Conservation (phyloP, 352 stramenopile genomes). For the Phytophthora multivora region DNA sequence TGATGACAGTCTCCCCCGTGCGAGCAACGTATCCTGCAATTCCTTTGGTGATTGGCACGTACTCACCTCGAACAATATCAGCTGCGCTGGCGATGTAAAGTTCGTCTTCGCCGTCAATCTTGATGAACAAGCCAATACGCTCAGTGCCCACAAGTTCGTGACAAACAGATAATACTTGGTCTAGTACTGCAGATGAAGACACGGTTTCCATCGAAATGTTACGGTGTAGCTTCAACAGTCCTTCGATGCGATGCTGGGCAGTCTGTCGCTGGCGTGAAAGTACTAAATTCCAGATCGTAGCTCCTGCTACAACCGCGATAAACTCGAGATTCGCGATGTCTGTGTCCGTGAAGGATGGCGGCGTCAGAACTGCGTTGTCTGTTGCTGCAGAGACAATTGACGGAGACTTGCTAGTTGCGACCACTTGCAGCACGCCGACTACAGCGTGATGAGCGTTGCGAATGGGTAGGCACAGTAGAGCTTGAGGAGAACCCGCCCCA, state of each 20-base stretch:
- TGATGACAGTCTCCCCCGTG: constrained; percentile 70
- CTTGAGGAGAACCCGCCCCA: constrained; percentile 27
- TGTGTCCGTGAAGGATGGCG: constrained; percentile 41
- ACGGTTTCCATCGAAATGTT: constrained; percentile 77
- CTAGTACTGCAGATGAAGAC: constrained; percentile 53
- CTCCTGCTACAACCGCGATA: constrained; percentile 56
- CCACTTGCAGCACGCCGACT: constrained; percentile 61
- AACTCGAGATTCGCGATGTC: constrained; percentile 62
- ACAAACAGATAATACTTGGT: constrained; percentile 72
- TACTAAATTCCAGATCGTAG: constrained; percentile 73
- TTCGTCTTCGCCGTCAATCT: constrained; percentile 70
- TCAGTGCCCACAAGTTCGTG: constrained; percentile 73
- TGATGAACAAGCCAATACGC: constrained; percentile 72
- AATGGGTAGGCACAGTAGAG: constrained; percentile 69
- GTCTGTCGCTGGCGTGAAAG: constrained; percentile 67
- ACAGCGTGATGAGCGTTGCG: constrained; percentile 65
- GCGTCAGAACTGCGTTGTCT: not conserved
- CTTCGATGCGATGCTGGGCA: constrained; percentile 71
- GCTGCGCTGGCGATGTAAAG: constrained; percentile 66
- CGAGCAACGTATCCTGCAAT: constrained; percentile 70
- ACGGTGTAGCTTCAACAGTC: constrained; percentile 66
- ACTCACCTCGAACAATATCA: constrained; percentile 67
- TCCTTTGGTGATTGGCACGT: constrained; percentile 72
- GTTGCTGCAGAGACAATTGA: constrained; percentile 6
- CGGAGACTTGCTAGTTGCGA: constrained; percentile 23